A percentile compares a stretch with the other conserved stretches of the same genome.
Conservation (phyloP, 495 filamentous ascomycete genomes). For the Collariella sp. region DNA sequence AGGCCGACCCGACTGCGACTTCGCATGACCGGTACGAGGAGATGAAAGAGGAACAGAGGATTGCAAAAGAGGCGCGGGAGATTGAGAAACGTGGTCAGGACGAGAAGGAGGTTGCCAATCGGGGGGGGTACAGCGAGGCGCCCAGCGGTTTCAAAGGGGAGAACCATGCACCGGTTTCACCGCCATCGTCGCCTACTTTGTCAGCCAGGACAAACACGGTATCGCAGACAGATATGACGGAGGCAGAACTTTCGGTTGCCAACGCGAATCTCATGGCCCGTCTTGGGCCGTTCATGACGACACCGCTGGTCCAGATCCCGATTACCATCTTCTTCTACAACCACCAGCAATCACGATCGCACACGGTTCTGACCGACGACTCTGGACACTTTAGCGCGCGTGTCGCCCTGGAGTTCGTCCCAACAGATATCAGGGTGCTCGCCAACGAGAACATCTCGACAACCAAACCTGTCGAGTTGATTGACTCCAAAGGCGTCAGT, state of each 20-base stretch:
- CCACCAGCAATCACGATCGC: slow-evolving; percentile 62
- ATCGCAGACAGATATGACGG: slow-evolving; percentile 50
- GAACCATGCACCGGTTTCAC: slow-evolving; percentile 18
- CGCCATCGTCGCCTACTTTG: slow-evolving; percentile 29
- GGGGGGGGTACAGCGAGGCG: slow-evolving; percentile 46
- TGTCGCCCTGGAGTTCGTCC: slow-evolving; percentile 76
- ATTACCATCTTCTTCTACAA: slow-evolving; percentile 95
- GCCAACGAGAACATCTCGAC: slow-evolving; percentile 79
- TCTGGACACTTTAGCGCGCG: slow-evolving; percentile 77
- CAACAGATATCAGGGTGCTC: slow-evolving; percentile 78
- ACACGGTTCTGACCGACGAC: slow-evolving; percentile 71
- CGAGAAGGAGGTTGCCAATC: slow-evolving; percentile 61
- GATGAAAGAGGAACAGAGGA: slow-evolving; percentile 48
- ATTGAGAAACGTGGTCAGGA: slow-evolving; percentile 62
- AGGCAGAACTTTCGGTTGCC: slow-evolving; percentile 64
- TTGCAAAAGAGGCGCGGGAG: slow-evolving; percentile 61
- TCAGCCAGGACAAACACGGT: slow-evolving; percentile 35
- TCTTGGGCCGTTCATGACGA: slow-evolving; percentile 80
- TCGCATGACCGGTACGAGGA: slow-evolving; percentile 35
- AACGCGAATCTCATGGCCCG: slow-evolving; percentile 82
- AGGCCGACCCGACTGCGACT: slow-evolving; percentile 11
- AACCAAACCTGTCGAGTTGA: slow-evolving; percentile 63
- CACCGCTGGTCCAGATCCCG: slow-evolving; percentile 59
- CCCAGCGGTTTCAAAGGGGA: slow-evolving; percentile 24
- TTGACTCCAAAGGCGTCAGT: slow-evolving; percentile 75